Evolutionary conservation across 2,329 filamentous ascomycete genomes (phyloP).

Genomic region (Stachybotrys echinatus): DNA sequence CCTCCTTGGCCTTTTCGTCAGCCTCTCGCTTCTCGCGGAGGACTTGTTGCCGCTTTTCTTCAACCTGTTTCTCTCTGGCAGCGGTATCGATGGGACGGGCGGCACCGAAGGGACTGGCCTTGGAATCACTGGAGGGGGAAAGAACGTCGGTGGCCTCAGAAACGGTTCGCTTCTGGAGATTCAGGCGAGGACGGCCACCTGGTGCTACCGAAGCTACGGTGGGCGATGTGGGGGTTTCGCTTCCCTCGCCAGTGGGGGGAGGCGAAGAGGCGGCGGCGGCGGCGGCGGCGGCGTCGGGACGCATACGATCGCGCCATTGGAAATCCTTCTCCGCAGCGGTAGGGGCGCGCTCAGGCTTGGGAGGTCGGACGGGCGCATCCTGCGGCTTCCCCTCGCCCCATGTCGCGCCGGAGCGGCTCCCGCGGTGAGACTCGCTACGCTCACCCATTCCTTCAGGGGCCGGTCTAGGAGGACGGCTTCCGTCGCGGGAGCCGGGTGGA

Average conservation of each 20-base stretch:
- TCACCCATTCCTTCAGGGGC: constrained; percentile 50
- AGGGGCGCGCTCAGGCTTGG: constrained; percentile 64
- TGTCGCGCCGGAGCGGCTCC: constrained; percentile 66
- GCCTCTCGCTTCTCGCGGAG: constrained; percentile 80
- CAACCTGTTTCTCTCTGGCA: constrained; percentile 80
- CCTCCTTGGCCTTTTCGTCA: constrained; percentile 80
- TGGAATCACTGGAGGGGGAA: constrained; percentile 61
- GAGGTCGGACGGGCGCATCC: constrained; percentile 67
- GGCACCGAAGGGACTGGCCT: constrained; percentile 89
- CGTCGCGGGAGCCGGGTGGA: constrained; percentile 45
- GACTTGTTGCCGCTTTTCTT: constrained; percentile 74
- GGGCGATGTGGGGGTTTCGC: constrained; percentile 69
- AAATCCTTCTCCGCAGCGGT: constrained; percentile 91
- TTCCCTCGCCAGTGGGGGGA: constrained; percentile 58
- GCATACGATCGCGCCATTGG: constrained; percentile 90
- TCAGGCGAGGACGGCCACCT: constrained; percentile 70
- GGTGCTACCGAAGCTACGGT: constrained; percentile 40
- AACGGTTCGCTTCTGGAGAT: constrained; percentile 87
- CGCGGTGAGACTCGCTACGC: constrained; percentile 52
- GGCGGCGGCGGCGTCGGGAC: constrained; percentile 63
- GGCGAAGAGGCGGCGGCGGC: constrained; percentile 43
- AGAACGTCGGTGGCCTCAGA: constrained; percentile 58
- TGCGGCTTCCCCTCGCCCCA: constrained; percentile 74
- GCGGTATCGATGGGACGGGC: constrained; percentile 93
- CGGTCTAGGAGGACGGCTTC: constrained; percentile 40